Conservation (phyloP, 495 filamentous ascomycete genomes). For the Neurospora pannonica region DNA sequence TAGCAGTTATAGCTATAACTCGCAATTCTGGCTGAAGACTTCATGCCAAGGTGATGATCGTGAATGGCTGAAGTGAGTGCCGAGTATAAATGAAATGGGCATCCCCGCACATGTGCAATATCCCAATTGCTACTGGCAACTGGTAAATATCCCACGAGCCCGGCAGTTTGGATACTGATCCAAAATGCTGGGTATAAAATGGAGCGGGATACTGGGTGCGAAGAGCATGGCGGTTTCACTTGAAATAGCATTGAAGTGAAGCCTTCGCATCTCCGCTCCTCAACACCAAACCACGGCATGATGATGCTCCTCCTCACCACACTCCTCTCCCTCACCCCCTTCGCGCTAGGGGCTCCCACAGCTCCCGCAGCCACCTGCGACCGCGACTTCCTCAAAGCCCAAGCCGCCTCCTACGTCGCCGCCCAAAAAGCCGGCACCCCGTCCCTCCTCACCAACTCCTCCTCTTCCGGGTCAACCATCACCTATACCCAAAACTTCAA, state of each 20-base stretch:
- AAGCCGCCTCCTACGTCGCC: slow-evolving; percentile 24
- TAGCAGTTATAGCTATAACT: not conserved
- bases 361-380: slow-evolving; percentile 4
- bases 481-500: slow-evolving; percentile 29
- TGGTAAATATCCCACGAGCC: not conserved
- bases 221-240: not conserved
- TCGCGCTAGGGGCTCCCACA: not conserved
- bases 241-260: not conserved
- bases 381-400: slow-evolving; percentile 12
- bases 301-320: not conserved
- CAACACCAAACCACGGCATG: not conserved
- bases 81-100: not conserved
- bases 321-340: not conserved
- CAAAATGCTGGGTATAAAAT: not conserved
- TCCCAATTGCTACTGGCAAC: not conserved
- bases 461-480: not conserved
- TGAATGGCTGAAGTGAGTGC: not conserved
- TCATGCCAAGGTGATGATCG: not conserved
- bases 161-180: not conserved
- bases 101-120: not conserved
- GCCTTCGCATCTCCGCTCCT: not conserved
- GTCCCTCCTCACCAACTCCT: slow-evolving; percentile 15
- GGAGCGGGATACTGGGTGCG: not conserved
- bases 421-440: slow-evolving; percentile 34
- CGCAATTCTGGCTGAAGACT: not conserved